phyloP scores from a whole-genome alignment of 1,284 basidiomycete species.

The Moesziomyces sp. region DNA sequence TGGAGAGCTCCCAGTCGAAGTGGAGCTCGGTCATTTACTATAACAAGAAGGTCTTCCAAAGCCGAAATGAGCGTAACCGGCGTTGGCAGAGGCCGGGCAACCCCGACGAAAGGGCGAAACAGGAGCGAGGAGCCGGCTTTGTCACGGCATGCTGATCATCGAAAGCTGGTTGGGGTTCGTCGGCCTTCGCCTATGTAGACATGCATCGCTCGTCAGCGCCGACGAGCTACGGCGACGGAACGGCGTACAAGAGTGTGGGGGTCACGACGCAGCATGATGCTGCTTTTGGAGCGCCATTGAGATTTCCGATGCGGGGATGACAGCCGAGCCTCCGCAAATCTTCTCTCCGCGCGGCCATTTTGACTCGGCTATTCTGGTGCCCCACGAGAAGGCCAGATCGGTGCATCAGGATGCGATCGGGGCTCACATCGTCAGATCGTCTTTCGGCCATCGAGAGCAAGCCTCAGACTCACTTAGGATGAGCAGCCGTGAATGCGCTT shows the following conservation, averaged over 20 bases:
- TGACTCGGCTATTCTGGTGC: too few relatives aligned
- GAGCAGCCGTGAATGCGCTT: too few relatives aligned
- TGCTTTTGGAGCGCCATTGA: slow-evolving; percentile 1
- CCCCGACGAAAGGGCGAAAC: background rate
- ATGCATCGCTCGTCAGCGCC: slow-evolving; percentile 2
- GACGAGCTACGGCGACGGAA: background rate
- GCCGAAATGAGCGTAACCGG: background rate
- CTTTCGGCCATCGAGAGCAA: too few relatives aligned
- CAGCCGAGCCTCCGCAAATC: slow-evolving; percentile 27
- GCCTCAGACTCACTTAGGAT: too few relatives aligned
- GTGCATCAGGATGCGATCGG: too few relatives aligned
- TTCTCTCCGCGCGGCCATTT: background rate
- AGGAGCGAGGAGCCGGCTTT: too few relatives aligned
- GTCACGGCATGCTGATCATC: too few relatives aligned
- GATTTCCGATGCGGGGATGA: slow-evolving; percentile 36
- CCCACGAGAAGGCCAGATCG: background rate
- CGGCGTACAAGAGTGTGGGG: background rate
- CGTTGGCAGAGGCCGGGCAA: background rate
- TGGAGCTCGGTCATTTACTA: background rate
- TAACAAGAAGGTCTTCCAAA: background rate
- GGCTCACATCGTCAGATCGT: too few relatives aligned
- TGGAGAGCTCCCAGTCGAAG: background rate
- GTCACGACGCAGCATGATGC: too few relatives aligned
- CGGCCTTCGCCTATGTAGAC: slow-evolving; percentile 11
- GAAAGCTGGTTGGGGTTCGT: slow-evolving; percentile 2